phyloP scores from a whole-genome alignment of 306 rosid species.

The Ormosia emarginata region DNA sequence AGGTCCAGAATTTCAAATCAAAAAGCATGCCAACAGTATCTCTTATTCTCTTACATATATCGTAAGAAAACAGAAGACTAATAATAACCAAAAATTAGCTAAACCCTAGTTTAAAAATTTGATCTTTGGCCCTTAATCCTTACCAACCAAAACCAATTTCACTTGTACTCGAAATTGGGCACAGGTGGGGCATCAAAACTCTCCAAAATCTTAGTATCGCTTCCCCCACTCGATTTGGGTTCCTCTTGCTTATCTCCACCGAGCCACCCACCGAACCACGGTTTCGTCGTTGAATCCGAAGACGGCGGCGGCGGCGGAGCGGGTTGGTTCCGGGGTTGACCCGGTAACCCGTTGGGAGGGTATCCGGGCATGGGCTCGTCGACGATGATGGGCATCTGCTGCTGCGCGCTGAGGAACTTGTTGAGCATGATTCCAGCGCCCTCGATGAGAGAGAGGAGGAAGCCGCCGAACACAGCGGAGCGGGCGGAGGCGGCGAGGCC shows the following conservation, averaged over 20 bases:
- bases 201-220: conserved; percentile 86
- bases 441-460: conserved; percentile 70
- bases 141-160: conserved; percentile 22
- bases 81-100: not conserved
- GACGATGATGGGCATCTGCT: conserved; percentile 49
- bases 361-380: conserved; percentile 52
- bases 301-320: conserved; percentile 6
- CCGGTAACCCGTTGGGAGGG: conserved; percentile 39
- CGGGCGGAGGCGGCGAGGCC: conserved; percentile 61
- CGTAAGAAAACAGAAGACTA: not conserved
- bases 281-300: not conserved
- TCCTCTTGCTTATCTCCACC: conserved; percentile 56
- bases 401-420: conserved; percentile 60
- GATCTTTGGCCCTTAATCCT: not conserved
- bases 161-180: conserved; percentile 80
- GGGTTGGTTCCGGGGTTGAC: conserved; percentile 14
- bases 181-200: conserved; percentile 94
- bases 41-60: not conserved
- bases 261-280: conserved; percentile 59
- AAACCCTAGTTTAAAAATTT: conserved; percentile 1
- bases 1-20: not conserved
- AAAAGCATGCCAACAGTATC: not conserved
- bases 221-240: conserved; percentile 40
- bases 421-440: conserved; percentile 92
- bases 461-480: conserved; percentile 64